phyloP scores from a whole-genome alignment of 306 rosid genomes.

The Herpetospermum pedunculosum region DNA sequence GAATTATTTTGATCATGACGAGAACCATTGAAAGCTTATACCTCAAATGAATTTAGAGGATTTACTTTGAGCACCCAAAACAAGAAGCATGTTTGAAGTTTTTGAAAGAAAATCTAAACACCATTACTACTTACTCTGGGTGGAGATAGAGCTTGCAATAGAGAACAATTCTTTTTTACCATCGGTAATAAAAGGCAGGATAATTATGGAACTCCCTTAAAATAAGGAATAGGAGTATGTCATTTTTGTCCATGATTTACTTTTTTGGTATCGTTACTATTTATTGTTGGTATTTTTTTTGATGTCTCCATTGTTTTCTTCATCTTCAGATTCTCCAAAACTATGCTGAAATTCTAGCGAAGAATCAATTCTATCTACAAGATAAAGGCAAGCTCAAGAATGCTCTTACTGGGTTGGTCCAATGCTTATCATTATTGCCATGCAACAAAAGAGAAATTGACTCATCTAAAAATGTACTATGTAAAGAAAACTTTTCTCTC shows the following conservation, averaged over 20 bases:
- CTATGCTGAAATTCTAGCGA: conserved; percentile 55
- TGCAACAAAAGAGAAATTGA: conserved; percentile 43
- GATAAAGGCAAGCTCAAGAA: conserved; percentile 64
- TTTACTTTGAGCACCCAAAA: not conserved
- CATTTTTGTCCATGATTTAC: not conserved
- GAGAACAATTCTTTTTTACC: not conserved
- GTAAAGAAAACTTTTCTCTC: conserved; percentile 1
- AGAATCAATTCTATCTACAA: conserved; percentile 52
- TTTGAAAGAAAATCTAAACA: not conserved
- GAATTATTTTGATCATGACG: not conserved
- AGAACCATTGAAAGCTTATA: not conserved
- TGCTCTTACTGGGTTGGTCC: conserved; percentile 59
- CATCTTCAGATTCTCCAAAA: conserved; percentile 64
- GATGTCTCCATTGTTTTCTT: not conserved
- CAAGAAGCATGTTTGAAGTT: not conserved
- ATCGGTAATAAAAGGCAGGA: not conserved
- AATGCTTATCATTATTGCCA: conserved; percentile 73
- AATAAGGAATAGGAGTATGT: not conserved
- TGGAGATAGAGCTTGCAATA: not conserved
- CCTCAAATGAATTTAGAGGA: too few species aligned
- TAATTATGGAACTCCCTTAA: not conserved
- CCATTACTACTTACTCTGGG: too few species aligned
- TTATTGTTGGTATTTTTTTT: not conserved
- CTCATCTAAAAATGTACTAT: conserved; percentile 42
- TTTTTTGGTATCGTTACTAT: not conserved